A percentile compares a stretch with the other conserved stretches of the same genome.
Conservation (phyloP, 768 basidiomycete genomes). For the Neoboletus magnificus region DNA sequence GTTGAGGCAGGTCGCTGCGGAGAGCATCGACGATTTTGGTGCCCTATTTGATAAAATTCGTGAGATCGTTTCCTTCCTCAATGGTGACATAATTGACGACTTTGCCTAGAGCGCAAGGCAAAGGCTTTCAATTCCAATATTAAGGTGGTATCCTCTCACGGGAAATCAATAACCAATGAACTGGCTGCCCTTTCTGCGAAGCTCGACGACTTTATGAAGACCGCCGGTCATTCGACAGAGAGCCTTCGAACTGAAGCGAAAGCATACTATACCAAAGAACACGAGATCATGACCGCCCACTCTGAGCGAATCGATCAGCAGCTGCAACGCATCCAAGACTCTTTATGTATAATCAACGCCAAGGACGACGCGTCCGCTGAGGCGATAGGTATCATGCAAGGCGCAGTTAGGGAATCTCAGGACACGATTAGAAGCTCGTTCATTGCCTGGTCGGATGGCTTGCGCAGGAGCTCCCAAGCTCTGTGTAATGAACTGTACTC, state of each 20-base stretch:
- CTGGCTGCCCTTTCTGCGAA: constrained; percentile 52
- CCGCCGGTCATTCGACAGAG: constrained; percentile 49
- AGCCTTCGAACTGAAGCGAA: constrained; percentile 57
- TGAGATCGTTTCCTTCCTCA: constrained; percentile 33
- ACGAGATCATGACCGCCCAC: constrained; percentile 47
- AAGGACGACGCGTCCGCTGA: constrained; percentile 55
- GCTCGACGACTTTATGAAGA: constrained; percentile 60
- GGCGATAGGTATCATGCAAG: constrained; percentile 47
- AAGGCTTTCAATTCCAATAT: constrained; percentile 61
- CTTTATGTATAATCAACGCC: constrained; percentile 51
- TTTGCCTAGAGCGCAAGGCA: constrained; percentile 65
- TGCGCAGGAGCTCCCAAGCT: constrained; percentile 47
- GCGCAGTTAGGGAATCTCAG: constrained; percentile 49
- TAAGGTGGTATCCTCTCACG: constrained; percentile 59
- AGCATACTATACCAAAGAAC: constrained; percentile 53
- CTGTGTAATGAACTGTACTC: constrained; percentile 47
- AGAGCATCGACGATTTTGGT: constrained; percentile 66
- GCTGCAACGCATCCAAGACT: constrained; percentile 49
- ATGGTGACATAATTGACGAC: constrained; percentile 5
- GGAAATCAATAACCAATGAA: constrained; percentile 53
- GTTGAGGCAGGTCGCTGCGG: constrained; percentile 61
- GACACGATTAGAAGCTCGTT: constrained; percentile 52
- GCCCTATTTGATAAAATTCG: constrained; percentile 83
- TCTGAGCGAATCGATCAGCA: constrained; percentile 57
- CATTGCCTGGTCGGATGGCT: constrained; percentile 50